These are phyloP conservation scores for Tulasnella sp. DNA, from an alignment of 768 basidiomycete species.

Conservation along the genomic window DNA sequence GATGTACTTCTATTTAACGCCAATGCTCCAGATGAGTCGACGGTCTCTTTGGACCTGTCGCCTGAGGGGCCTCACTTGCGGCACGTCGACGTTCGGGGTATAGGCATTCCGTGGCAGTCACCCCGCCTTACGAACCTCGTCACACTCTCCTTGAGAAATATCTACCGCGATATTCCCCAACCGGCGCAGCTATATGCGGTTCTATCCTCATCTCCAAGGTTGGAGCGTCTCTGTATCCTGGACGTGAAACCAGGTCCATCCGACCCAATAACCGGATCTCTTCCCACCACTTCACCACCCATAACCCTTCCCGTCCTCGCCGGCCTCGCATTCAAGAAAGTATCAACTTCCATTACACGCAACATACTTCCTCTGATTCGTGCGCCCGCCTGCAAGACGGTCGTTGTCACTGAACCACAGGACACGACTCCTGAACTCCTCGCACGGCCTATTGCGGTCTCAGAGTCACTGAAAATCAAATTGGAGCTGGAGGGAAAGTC, in stretches of 20 bases:
- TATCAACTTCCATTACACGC: background rate
- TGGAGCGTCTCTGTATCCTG: background rate
- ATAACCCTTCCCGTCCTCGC: background rate
- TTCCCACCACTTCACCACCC: background rate
- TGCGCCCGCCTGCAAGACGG: background rate
- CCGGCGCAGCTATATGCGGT: background rate
- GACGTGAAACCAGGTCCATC: background rate
- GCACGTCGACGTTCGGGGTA: background rate
- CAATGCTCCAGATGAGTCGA: background rate
- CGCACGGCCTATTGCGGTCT: background rate
- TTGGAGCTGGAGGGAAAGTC: background rate
- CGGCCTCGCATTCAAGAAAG: background rate
- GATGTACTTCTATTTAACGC: background rate
- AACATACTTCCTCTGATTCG: background rate
- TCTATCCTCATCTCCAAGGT: background rate
- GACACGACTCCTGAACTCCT: background rate
- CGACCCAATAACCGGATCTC: background rate
- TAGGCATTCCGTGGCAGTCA: background rate
- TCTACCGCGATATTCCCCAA: background rate
- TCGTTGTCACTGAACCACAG: background rate
- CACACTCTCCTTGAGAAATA: background rate
- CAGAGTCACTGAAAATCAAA: background rate
- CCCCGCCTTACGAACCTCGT: background rate
- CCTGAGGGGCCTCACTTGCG: background rate
- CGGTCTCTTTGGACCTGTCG: background rate